phyloP scores from a whole-genome alignment of 106 monocot genomes.

The Platanthera zijinensis region DNA sequence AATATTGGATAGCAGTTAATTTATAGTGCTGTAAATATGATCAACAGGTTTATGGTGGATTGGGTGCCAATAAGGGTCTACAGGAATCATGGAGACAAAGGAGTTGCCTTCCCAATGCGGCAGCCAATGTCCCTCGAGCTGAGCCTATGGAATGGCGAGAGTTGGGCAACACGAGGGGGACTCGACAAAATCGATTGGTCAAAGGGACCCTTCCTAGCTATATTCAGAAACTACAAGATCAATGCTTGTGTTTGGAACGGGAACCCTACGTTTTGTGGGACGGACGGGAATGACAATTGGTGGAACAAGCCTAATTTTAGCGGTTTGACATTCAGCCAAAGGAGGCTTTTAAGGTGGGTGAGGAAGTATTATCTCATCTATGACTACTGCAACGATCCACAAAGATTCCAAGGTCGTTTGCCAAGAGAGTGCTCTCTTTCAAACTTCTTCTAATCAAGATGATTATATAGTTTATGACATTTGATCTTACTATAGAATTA shows the following conservation, averaged over 20 bases:
- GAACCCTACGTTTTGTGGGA: slow-evolving; percentile 32
- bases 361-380: slow-evolving; percentile 59
- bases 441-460: slow-evolving; percentile 9
- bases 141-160: slow-evolving; percentile 60
- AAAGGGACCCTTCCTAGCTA: slow-evolving; percentile 47
- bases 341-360: slow-evolving; percentile 60
- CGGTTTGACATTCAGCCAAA: slow-evolving; percentile 34
- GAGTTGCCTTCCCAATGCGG: slow-evolving; percentile 36
- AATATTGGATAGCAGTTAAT: background rate
- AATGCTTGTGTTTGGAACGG: slow-evolving; percentile 66
- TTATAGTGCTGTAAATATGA: background rate
- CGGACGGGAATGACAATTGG: slow-evolving; percentile 31
- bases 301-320: slow-evolving; percentile 35
- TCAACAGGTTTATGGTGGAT: slow-evolving; percentile 58
- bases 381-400: slow-evolving; percentile 49
- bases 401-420: slow-evolving; percentile 39
- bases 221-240: slow-evolving; percentile 43
- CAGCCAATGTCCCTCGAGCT: slow-evolving; percentile 54
- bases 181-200: slow-evolving; percentile 61
- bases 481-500: too few relatives aligned
- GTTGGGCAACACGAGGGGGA: slow-evolving; percentile 64
- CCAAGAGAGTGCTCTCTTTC: slow-evolving; percentile 44
- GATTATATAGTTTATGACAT: too few relatives aligned
- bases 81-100: slow-evolving; percentile 53
- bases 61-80: slow-evolving; percentile 61